phyloP scores from a whole-genome alignment of 352 stramenopile genomes.

The Blastocystis sp. region DNA sequence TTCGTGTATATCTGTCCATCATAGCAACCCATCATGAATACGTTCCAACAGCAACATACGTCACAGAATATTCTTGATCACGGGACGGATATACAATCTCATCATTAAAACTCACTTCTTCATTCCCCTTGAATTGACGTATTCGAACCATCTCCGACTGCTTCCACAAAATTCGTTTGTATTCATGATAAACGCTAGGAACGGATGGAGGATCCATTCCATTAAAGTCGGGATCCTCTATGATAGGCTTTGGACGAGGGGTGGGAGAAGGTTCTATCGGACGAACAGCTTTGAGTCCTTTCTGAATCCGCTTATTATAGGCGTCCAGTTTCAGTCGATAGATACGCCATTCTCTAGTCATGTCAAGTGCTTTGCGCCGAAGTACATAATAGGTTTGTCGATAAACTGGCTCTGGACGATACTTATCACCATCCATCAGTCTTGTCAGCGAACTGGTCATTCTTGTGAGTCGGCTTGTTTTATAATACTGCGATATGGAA shows the following conservation, averaged over 20 bases:
- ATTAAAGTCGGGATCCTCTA: constrained; percentile 16
- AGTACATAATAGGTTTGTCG: background rate
- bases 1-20: background rate
- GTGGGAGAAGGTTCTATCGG: background rate
- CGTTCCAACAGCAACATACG: background rate
- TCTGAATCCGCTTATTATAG: constrained; percentile 26
- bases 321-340: background rate
- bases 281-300: background rate
- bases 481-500: too few species aligned
- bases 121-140: constrained; percentile 14
- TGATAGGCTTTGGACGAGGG: background rate
- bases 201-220: background rate
- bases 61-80: background rate
- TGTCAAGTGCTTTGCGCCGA: background rate
- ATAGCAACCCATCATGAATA: background rate
- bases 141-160: background rate
- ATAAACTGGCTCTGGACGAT: background rate
- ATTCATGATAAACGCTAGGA: background rate
- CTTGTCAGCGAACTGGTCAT: too few species aligned
- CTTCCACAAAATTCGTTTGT: background rate
- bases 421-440: background rate
- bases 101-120: background rate
- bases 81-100: background rate
- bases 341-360: background rate
- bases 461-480: too few species aligned